Evolutionary conservation across 352 stramenopile genomes (phyloP), one percentile per base, ranked within the genome.

Genomic region (Globisporangium cystogenes): DNA sequence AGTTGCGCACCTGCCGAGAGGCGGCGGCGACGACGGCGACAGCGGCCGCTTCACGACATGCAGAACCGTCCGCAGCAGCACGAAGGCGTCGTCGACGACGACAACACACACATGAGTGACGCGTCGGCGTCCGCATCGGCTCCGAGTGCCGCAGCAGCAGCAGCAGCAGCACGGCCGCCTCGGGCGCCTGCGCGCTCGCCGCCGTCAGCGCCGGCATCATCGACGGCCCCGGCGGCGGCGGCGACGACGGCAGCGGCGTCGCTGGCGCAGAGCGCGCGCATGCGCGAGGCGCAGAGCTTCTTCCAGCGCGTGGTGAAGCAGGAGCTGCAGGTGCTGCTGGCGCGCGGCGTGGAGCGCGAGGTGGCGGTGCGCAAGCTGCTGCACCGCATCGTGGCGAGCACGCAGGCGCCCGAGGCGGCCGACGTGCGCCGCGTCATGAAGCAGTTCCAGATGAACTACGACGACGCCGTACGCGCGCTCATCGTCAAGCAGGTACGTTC

Each of bases 371-470:
- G 86, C 54, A 70, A 80, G 44, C 59, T 93, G 46, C 63, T 93
- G 42, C 64, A 74, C 21, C 81, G 83, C 33, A 93, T 93, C 53
- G 83, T 93, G 14, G 65, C 77, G 50, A 78, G 67, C 24, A 87
- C 75, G 1, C 63, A 83, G 20, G 65, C 81, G 42, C 83, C 83
- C 7, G 68, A 84, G 23, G 61, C 77, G 7, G 62, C 52, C 41
- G 81, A 88, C 33, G 83, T 93, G 35, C 74, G 76, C 21, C 70
- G 68, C 47, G 83, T 93, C 11, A 92, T 93, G 83, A 70, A 69
- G 23, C 76, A 91, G 65, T 93, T 93, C 63, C 74, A 91, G 58
- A 91, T 93, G 77, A 88, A 89, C 47, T 70, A 87, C 57, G 83
- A 93, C 62, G 83, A 93, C 56, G 83, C 83, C 1, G 76, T 90